Conservation (phyloP, 148 eudicot genomes). For the Rhododendron kiyosumense region DNA sequence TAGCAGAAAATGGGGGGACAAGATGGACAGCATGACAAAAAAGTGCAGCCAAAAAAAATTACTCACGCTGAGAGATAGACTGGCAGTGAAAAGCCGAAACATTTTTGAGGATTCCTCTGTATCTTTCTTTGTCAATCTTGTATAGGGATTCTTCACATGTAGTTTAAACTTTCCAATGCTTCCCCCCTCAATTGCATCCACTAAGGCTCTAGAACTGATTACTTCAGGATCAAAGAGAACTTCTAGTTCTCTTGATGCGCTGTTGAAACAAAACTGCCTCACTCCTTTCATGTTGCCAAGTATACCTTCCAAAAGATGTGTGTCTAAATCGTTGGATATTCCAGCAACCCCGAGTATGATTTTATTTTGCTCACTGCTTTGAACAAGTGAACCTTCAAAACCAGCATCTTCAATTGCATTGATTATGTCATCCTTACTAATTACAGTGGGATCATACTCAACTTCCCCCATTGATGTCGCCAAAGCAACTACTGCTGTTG, state of each 20-base stretch:
- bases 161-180: slow-evolving; percentile 59
- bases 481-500: slow-evolving; percentile 70
- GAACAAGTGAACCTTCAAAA: slow-evolving; percentile 90
- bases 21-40: neutral
- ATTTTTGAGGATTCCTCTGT: slow-evolving; percentile 75
- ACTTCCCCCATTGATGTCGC: slow-evolving; percentile 94
- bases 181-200: slow-evolving; percentile 69
- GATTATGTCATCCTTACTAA: slow-evolving; percentile 71
- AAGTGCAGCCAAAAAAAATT: neutral
- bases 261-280: slow-evolving; percentile 45
- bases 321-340: slow-evolving; percentile 51
- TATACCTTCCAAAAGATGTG: slow-evolving; percentile 55
- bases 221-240: slow-evolving; percentile 86
- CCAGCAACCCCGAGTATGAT: slow-evolving; percentile 59
- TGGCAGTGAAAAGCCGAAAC: slow-evolving; percentile 70
- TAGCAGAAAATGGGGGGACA: neutral
- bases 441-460: slow-evolving; percentile 68
- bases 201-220: slow-evolving; percentile 64
- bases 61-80: slow-evolving; percentile 88
- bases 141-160: slow-evolving; percentile 75
- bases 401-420: slow-evolving; percentile 97
- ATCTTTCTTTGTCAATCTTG: slow-evolving; percentile 85
- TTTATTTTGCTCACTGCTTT: slow-evolving; percentile 88
- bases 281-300: slow-evolving; percentile 68
- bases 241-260: slow-evolving; percentile 58